These are phyloP conservation scores for Dendrobium chrysotoxum DNA, from an alignment of 106 monocot genomes.

Conservation along the genomic window DNA sequence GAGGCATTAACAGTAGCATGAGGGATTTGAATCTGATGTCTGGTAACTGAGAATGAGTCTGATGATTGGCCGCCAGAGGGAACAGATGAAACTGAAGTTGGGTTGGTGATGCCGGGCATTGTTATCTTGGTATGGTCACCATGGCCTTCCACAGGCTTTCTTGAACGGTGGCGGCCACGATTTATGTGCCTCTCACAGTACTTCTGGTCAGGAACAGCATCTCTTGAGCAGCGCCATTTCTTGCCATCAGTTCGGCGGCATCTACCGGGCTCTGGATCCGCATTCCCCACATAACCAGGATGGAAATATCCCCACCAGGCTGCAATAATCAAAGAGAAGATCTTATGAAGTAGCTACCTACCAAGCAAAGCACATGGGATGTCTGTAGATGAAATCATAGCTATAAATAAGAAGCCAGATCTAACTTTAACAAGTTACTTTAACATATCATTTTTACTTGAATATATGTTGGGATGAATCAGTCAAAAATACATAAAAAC, in stretches of 20 bases:
- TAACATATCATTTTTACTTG: not conserved
- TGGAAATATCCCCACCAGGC: conserved; percentile 10
- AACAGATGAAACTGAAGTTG: conserved; percentile 16
- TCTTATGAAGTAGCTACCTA: not conserved
- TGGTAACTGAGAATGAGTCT: conserved; percentile 4
- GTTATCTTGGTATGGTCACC: conserved; percentile 40
- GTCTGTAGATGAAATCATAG: not conserved
- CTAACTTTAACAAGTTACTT: not conserved
- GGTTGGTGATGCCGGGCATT: conserved; percentile 19
- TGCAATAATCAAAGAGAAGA: conserved; percentile 2
- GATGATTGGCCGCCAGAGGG: conserved; percentile 2
- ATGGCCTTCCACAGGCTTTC: conserved; percentile 22
- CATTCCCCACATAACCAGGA: conserved; percentile 5
- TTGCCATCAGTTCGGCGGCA: conserved; percentile 18
- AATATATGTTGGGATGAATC: not conserved
- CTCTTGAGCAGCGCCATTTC: conserved; percentile 19
- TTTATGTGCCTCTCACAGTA: conserved; percentile 18
- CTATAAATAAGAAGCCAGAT: not conserved
- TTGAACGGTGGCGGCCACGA: conserved; percentile 18
- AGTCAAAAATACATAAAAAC: not conserved
- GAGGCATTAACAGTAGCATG: not conserved
- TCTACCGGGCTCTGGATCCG: conserved; percentile 18
- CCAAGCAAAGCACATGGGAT: not conserved
- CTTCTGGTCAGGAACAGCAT: conserved; percentile 15
- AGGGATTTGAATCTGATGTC: conserved; percentile 19